phyloP scores from a whole-genome alignment of 2,329 filamentous ascomycete species.

The Zasmidium cellare region DNA sequence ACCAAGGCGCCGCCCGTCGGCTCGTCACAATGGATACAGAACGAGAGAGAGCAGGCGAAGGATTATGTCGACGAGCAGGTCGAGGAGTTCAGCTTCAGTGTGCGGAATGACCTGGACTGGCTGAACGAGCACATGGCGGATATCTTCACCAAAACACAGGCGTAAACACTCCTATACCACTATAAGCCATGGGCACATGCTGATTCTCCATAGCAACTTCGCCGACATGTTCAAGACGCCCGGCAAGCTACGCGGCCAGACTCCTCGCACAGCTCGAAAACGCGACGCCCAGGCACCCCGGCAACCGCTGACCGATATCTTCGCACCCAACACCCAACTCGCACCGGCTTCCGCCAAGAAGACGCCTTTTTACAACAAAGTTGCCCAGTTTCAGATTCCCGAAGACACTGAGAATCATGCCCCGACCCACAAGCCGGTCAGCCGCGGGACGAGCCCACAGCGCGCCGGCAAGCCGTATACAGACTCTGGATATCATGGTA shows the following conservation, averaged over 20 bases:
- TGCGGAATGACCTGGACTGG: constrained; percentile 94
- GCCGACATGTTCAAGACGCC: constrained; percentile 95
- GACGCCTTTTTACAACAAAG: constrained; percentile 52
- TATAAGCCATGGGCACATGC: constrained; percentile 12
- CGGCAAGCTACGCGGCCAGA: constrained; percentile 79
- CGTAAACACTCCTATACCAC: constrained; percentile 58
- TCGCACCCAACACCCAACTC: constrained; percentile 44
- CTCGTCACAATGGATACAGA: constrained; percentile 69
- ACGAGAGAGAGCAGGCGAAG: constrained; percentile 76
- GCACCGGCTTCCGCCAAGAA: constrained; percentile 56
- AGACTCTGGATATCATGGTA: constrained; percentile 74
- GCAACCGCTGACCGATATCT: constrained; percentile 52
- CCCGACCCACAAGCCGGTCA: constrained; percentile 25
- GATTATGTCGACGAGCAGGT: constrained; percentile 77
- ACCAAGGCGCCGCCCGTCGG: constrained; percentile 31
- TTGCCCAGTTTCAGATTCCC: constrained; percentile 61
- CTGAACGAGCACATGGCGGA: constrained; percentile 97
- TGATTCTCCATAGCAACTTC: constrained; percentile 67
- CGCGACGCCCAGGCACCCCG: constrained; percentile 58
- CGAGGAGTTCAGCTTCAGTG: constrained; percentile 91
- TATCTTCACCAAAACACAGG: constrained; percentile 81
- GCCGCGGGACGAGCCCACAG: constrained; percentile 35
- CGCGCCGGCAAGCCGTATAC: constrained; percentile 38
- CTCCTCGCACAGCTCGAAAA: constrained; percentile 70
- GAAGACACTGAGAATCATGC: constrained; percentile 49